These are phyloP conservation scores for Cylindrotheca closterium DNA, from an alignment of 108 stramenopile species.

Conservation along the genomic window DNA sequence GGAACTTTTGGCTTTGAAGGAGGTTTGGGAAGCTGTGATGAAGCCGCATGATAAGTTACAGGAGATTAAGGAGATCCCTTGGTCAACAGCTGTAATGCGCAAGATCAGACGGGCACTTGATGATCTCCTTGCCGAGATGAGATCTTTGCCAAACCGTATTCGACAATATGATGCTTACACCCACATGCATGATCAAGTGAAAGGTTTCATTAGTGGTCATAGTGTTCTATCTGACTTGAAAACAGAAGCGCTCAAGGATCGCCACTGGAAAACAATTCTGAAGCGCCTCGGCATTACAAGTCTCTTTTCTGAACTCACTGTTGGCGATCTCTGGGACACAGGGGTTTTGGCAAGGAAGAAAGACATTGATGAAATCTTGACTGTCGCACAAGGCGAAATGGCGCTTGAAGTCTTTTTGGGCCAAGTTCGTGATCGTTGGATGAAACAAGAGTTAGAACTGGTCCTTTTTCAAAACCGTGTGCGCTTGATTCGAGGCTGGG, in stretches of 20 bases:
- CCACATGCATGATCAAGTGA: constrained; percentile 76
- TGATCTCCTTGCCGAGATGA: constrained; percentile 83
- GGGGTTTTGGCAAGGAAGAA: constrained; percentile 84
- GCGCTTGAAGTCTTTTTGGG: constrained; percentile 94
- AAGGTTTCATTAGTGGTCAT: constrained; percentile 66
- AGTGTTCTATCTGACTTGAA: constrained; percentile 86
- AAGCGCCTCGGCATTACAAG: constrained; percentile 71
- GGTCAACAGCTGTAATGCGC: constrained; percentile 83
- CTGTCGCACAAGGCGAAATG: constrained; percentile 97
- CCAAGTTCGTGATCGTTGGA: constrained; percentile 97
- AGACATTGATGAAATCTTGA: constrained; percentile 84
- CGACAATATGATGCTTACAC: constrained; percentile 96
- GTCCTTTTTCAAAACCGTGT: constrained; percentile 94
- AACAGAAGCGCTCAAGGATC: constrained; percentile 94
- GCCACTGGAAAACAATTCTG: constrained; percentile 94
- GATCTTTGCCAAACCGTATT: constrained; percentile 89
- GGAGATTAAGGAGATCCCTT: constrained; percentile 84
- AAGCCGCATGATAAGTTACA: constrained; percentile 61
- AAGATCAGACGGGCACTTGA: constrained; percentile 88
- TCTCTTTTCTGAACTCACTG: constrained; percentile 81
- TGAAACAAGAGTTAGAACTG: constrained; percentile 88
- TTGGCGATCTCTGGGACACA: constrained; percentile 93
- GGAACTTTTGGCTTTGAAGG: constrained; percentile 84
- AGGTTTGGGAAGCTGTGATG: constrained; percentile 89
- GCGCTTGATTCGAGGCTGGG: constrained; percentile 94